These are phyloP conservation scores for Aphanomyces invadans DNA, from an alignment of 352 stramenopile genomes.

Conservation along the genomic window DNA sequence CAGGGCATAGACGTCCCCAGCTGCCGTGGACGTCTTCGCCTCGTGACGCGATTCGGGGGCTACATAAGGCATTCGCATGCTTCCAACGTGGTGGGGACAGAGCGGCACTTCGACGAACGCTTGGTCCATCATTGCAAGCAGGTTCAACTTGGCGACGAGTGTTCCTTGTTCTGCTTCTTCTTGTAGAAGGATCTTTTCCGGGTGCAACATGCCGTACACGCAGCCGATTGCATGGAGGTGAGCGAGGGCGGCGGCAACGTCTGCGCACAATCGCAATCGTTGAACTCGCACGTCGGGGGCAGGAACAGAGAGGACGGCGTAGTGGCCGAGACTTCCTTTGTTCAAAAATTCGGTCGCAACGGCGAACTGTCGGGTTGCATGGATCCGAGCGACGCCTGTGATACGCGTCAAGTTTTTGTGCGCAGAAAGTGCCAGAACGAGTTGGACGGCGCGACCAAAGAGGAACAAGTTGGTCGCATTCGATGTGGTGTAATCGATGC, in stretches of 20 bases:
- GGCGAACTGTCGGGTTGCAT: background rate
- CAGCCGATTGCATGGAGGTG: constrained; percentile 12
- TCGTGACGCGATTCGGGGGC: constrained; percentile 4
- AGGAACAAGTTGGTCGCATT: background rate
- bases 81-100: background rate
- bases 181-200: constrained; percentile 8
- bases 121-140: constrained; percentile 13
- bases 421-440: background rate
- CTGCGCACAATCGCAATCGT: background rate
- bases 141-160: constrained; percentile 7
- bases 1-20: constrained; percentile 13
- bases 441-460: constrained; percentile 1
- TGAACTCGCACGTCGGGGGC: background rate
- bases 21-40: background rate
- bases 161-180: background rate
- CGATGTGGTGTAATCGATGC: constrained; percentile 2
- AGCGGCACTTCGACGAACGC: background rate
- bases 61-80: background rate
- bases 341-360: constrained; percentile 13
- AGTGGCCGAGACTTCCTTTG: constrained; percentile 13
- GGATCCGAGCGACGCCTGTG: constrained; percentile 10
- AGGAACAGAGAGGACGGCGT: background rate
- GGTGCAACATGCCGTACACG: background rate
- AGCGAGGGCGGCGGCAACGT: constrained; percentile 13
- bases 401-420: constrained; percentile 17